A percentile compares a stretch with the other conserved stretches of the same genome.
Evolutionary conservation across 2,329 filamentous ascomycete genomes (phyloP).

Genomic region (Domatiomyces globalis): DNA sequence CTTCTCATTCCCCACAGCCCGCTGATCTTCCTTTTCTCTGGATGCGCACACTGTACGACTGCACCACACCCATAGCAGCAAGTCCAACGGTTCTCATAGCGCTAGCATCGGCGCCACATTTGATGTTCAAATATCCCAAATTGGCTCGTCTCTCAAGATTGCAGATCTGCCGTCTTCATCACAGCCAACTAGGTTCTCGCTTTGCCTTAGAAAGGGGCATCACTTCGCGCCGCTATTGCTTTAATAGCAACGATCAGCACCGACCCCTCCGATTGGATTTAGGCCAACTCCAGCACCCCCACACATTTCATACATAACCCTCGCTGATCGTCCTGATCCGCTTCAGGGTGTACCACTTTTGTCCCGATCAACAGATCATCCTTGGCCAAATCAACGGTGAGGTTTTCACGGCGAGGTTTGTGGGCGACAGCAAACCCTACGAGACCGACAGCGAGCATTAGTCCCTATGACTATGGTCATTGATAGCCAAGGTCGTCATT

Average conservation of each 20-base stretch:
- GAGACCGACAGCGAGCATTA: slow-evolving; percentile 1
- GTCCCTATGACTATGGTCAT: slow-evolving; percentile 78
- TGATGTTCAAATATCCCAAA: not conserved
- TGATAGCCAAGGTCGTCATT: slow-evolving; percentile 73
- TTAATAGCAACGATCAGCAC: slow-evolving; percentile 11
- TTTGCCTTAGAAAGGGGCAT: slow-evolving; percentile 13
- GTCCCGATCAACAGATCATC: not conserved
- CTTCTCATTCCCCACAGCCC: not conserved
- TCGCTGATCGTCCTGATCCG: slow-evolving; percentile 12
- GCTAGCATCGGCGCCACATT: not conserved
- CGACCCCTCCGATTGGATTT: slow-evolving; percentile 9
- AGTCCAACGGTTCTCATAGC: not conserved
- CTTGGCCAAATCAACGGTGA: not conserved
- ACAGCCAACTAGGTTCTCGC: slow-evolving; percentile 5
- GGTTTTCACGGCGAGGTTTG: not conserved
- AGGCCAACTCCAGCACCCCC: slow-evolving; percentile 8
- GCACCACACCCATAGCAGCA: not conserved
- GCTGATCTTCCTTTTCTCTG: not conserved
- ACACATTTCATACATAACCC: slow-evolving; percentile 15
- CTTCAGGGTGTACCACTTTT: not conserved
- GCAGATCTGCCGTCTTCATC: slow-evolving; percentile 10
- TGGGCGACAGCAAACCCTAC: not conserved
- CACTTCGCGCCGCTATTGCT: slow-evolving; percentile 10
- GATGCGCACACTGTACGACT: too few relatives aligned
- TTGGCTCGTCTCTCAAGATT: not conserved